A percentile compares a stretch with the other conserved stretches of the same genome.
Evolutionary conservation across 2,329 filamentous ascomycete species (phyloP).

Genomic region (Aspergillus fumigatiaffinis): DNA sequence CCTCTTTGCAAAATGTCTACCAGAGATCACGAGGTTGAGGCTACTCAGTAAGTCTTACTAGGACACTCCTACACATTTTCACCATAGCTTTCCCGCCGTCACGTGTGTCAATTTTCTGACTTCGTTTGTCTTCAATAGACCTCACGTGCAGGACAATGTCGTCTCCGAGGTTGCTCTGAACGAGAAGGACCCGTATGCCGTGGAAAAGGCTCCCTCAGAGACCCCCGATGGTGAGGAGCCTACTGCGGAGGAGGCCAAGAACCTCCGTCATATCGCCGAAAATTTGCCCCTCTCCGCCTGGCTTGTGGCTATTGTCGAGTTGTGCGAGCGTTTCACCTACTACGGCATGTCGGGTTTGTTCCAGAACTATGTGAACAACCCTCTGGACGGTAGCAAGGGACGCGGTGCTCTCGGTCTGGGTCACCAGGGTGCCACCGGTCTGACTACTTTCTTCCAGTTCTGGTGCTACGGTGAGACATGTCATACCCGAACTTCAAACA

Average conservation of each 20-base stretch:
- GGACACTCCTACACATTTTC: constrained; percentile 2
- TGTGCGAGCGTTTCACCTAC: constrained; percentile 58
- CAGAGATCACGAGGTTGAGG: constrained; percentile 24
- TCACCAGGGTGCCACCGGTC: constrained; percentile 45
- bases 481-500: neutral
- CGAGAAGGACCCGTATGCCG: constrained; percentile 22
- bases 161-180: constrained; percentile 16
- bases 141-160: constrained; percentile 14
- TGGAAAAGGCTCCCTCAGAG: constrained; percentile 27
- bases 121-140: constrained; percentile 5
- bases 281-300: constrained; percentile 54
- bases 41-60: constrained; percentile 22
- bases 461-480: constrained; percentile 47
- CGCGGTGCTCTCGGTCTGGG: constrained; percentile 43
- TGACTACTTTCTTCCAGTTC: constrained; percentile 54
- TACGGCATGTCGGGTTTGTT: constrained; percentile 54
- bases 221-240: constrained; percentile 51
- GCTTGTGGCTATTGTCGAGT: constrained; percentile 55
- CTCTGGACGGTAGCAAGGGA: constrained; percentile 36
- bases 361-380: constrained; percentile 53
- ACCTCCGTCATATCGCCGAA: constrained; percentile 52
- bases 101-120: neutral
- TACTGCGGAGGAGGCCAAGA: constrained; percentile 49
- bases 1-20: constrained; percentile 21
- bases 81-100: neutral